Percentiles rank a stretch among this genome's conserved stretches.
Conservation (phyloP, 768 basidiomycete genomes). For the Phaffia tasmanica region DNA sequence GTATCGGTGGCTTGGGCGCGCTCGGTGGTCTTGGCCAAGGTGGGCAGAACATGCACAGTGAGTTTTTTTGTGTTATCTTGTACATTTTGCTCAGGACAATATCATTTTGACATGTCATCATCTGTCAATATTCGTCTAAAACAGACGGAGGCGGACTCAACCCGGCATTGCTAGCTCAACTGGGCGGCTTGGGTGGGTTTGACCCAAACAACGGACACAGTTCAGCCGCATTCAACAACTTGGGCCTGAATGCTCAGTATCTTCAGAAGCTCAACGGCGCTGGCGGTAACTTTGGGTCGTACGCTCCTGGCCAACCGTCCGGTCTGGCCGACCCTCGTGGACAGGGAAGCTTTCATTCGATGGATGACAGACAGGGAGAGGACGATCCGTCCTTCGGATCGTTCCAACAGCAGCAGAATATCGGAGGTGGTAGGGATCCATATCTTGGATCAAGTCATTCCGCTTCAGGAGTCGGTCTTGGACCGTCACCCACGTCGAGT, state of each 20-base stretch:
- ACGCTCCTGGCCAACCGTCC: neutral
- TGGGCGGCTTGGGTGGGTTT: neutral
- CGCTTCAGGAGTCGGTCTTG: slow-evolving; percentile 1
- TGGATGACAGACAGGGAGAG: no score
- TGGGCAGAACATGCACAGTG: no score
- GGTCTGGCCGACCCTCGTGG: neutral
- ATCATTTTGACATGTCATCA: neutral
- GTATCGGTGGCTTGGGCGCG: neutral
- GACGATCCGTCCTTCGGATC: neutral
- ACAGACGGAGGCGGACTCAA: slow-evolving; percentile 8
- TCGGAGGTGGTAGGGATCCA: neutral
- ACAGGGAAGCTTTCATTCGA: neutral
- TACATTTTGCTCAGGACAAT: neutral
- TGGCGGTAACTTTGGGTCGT: neutral
- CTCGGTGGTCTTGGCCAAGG: neutral
- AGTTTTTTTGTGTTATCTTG: neutral
- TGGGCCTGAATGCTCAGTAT: neutral
- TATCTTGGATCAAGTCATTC: neutral
- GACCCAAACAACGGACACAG: neutral
- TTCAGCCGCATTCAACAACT: neutral
- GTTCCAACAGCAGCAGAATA: neutral
- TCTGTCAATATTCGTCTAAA: neutral
- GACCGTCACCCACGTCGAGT: neutral
- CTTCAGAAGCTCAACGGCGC: slow-evolving; percentile 9
- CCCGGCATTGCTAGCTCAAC: slow-evolving; percentile 19